These are phyloP conservation scores for Yamadazyma atlantica DNA, from an alignment of 1,139 yeast genomes.

Conservation along the genomic window DNA sequence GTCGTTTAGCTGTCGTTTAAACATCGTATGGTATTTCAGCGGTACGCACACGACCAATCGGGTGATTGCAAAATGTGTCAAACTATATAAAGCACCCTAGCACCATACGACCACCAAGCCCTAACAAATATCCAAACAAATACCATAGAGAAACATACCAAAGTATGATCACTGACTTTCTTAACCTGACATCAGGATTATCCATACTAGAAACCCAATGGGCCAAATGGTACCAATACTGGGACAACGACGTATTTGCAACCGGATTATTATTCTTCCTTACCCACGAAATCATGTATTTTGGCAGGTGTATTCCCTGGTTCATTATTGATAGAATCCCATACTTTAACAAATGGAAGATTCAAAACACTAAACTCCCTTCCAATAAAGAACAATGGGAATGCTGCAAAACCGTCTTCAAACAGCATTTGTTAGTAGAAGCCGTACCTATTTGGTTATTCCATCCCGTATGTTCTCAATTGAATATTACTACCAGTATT, in stretches of 20 bases:
- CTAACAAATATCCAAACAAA: too few species aligned
- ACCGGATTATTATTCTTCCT: conserved; percentile 46
- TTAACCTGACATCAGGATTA: background rate
- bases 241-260: conserved; percentile 76
- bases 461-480: conserved; percentile 79
- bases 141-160: background rate
- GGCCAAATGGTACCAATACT: conserved; percentile 76
- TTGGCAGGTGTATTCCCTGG: conserved; percentile 51
- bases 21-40: too few species aligned
- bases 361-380: conserved; percentile 43
- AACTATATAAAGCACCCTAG: background rate
- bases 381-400: conserved; percentile 60
- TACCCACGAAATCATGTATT: conserved; percentile 43
- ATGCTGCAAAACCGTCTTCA: conserved; percentile 79
- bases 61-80: conserved; percentile 12
- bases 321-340: conserved; percentile 43
- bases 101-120: too few species aligned
- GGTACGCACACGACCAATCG: too few species aligned
- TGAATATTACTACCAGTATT: conserved; percentile 73
- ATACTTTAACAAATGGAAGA: conserved; percentile 41
- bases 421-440: conserved; percentile 86
- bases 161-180: background rate
- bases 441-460: conserved; percentile 95
- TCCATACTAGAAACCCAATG: conserved; percentile 53
- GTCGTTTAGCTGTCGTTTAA: too few species aligned